Evolutionary conservation across 345 rosid species (phyloP).

Genomic region (Abelmoschus esculentus): DNA sequence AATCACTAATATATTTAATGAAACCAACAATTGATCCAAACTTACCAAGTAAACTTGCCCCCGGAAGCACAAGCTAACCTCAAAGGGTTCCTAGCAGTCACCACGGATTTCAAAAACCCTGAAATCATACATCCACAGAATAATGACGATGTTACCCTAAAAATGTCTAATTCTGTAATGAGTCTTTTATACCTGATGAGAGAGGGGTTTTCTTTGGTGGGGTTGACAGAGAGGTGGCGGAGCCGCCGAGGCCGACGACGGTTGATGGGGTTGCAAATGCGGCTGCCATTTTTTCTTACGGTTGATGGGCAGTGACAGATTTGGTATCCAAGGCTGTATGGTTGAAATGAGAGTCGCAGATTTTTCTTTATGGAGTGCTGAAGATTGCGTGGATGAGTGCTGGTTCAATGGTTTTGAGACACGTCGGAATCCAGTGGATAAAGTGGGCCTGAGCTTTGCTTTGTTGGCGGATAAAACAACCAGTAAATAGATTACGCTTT

Average conservation of each 20-base stretch:
- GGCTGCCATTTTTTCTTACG: slow-evolving; percentile 46
- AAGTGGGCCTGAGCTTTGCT: slow-evolving; percentile 14
- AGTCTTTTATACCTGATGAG: slow-evolving; percentile 31
- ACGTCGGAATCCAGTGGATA: slow-evolving; percentile 47
- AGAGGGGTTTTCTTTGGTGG: slow-evolving; percentile 26
- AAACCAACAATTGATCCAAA: not conserved
- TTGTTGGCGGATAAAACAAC: not conserved
- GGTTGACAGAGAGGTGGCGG: slow-evolving; percentile 36
- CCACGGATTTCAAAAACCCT: slow-evolving; percentile 55
- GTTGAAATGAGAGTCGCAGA: slow-evolving; percentile 18
- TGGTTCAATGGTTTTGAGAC: slow-evolving; percentile 50
- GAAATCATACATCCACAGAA: not conserved
- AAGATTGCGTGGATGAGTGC: slow-evolving; percentile 37
- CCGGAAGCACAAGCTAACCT: slow-evolving; percentile 39
- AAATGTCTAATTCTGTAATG: not conserved
- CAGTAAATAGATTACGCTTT: not conserved
- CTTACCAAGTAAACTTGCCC: slow-evolving; percentile 64
- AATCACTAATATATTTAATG: not conserved
- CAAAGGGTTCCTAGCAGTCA: slow-evolving; percentile 52
- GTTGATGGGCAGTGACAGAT: not conserved
- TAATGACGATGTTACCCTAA: not conserved
- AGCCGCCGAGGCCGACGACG: slow-evolving; percentile 62
- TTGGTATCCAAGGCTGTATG: slow-evolving; percentile 4
- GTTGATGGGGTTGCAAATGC: slow-evolving; percentile 50
- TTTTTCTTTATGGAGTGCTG: slow-evolving; percentile 37